Percentiles rank a stretch among this genome's conserved stretches.
These are phyloP conservation scores for Paramecium tetraurelia DNA, from an alignment of 73 alveolate species.

Conservation along the genomic window DNA sequence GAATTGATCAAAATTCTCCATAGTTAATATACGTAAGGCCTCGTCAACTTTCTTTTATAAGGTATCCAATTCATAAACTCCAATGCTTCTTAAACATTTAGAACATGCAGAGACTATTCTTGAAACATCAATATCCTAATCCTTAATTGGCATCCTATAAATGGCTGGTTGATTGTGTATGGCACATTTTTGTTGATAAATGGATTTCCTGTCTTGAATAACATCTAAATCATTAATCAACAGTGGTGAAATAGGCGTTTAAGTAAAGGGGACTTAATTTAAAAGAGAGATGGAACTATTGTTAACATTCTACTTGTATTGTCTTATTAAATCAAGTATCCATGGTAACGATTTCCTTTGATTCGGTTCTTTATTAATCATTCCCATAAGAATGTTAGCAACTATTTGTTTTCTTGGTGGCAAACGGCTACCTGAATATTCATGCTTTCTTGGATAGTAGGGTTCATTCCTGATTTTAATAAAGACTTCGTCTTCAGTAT, in stretches of 20 bases:
- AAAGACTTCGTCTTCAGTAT: conserved; percentile 13
- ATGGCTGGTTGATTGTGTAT: neutral
- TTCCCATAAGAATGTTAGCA: neutral
- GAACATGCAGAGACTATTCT: neutral
- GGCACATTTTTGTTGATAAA: neutral
- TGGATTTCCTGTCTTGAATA: neutral
- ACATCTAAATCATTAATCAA: neutral
- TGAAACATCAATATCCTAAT: neutral
- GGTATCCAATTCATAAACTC: neutral
- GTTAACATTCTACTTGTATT: neutral
- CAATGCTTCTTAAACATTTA: neutral
- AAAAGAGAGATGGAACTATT: neutral
- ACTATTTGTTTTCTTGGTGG: neutral
- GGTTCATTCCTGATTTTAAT: conserved; percentile 29
- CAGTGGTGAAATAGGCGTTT: neutral
- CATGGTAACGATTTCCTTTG: neutral
- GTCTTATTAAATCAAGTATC: neutral
- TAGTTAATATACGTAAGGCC: neutral
- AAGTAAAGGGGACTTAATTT: neutral
- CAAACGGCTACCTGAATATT: neutral
- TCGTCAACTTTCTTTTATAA: conserved; percentile 13
- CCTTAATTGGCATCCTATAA: conserved; percentile 3
- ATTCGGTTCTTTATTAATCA: conserved; percentile 4
- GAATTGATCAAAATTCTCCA: neutral
- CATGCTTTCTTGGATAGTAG: neutral